Base-by-base conservation (phyloP, 1,284 basidiomycete species). In the Ustilago nuda region DNA sequence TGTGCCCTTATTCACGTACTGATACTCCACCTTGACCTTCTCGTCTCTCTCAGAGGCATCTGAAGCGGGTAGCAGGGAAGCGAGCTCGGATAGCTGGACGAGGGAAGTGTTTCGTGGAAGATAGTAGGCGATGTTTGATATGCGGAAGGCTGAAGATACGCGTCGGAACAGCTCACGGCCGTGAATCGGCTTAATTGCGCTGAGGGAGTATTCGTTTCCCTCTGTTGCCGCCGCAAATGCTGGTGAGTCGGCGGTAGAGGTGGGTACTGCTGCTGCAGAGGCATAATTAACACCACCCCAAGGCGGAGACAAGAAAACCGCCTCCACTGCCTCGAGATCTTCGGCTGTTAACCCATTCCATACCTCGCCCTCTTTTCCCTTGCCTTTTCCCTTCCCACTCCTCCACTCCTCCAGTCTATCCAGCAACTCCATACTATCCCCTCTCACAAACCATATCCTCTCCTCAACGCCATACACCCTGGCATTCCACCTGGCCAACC, bases 381-480 rank as follows among this genome's bases (percentile, higher is more conserved):
- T 56, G 46, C 56, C 13, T 67, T 80, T 53, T 23, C 60, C 63
- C 41, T 52, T 45, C n/a, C 52, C 32, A 15, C 51, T 43, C 23
- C 54, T 39, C n/a, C 54, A 30, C 46, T 17, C 23, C 4, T 30
- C 8, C 8, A 70, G 8, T 7, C 0, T 35, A 2, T 46, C 9
- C 1, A 92, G 92, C 83, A 95, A 97, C 7, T 91, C 89, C 43
- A 93, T 84, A 84, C 92, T 97, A 87, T 98, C 95, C 1, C 89
- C 90, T n/a, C 93, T 89, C 50, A 99, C 89, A 83, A 98, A 98
- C 74, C 95, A 93, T 81, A 99, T 99, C 33, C 93, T 90, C 82
- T 98, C 92, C 15, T 92, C 92, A 19, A 99, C 95, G 33, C 96
- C 96, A 82, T 97, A 95, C 66, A 98, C 91, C 55, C 89, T 87